Evolutionary conservation across 331 rosid genomes (phyloP).

Genomic region (Saraca asoca): DNA sequence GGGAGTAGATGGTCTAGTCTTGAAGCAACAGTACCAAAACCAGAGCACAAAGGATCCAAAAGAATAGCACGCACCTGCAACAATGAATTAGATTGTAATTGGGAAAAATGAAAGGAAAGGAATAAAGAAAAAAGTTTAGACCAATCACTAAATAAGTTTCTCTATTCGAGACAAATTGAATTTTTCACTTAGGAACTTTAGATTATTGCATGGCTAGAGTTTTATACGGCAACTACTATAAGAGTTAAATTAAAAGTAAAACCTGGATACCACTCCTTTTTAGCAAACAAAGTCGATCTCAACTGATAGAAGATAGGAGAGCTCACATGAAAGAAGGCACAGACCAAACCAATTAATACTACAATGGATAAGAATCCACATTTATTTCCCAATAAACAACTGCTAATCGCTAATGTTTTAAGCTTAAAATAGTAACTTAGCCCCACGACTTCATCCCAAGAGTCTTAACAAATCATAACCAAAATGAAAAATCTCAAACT

Average conservation of each 20-base stretch:
- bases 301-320: too few species aligned
- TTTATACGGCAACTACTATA: too few species aligned
- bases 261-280: too few species aligned
- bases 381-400: conserved; percentile 10
- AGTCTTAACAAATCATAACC: conserved; percentile 6
- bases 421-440: conserved; percentile 15
- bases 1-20: conserved; percentile 91
- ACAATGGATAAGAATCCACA: not conserved
- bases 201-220: too few species aligned
- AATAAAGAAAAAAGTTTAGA: not conserved
- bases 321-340: too few species aligned
- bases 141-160: too few species aligned
- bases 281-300: too few species aligned
- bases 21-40: conserved; percentile 84
- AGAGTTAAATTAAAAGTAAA: too few species aligned
- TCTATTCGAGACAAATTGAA: too few species aligned
- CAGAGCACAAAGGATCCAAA: conserved; percentile 95
- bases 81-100: not conserved
- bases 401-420: not conserved
- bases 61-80: conserved; percentile 78
- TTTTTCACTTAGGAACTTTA: too few species aligned
- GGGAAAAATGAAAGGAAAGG: not conserved
- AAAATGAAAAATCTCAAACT: conserved; percentile 16
- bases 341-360: not conserved
- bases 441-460: conserved; percentile 5